phyloP scores from a whole-genome alignment of 495 filamentous ascomycete genomes.

The Darksidea phi region DNA sequence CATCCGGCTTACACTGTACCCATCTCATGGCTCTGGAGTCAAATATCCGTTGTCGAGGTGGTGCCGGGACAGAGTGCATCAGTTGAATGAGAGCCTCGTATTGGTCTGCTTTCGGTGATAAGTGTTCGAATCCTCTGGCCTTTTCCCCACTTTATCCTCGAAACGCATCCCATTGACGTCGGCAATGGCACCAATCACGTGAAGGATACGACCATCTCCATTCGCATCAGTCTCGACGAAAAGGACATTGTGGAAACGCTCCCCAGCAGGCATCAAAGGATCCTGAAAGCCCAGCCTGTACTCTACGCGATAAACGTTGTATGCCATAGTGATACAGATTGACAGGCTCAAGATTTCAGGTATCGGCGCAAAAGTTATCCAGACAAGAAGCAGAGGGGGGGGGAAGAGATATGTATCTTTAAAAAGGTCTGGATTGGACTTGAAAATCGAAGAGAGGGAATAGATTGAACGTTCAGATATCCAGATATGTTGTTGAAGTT shows the following conservation, averaged over 20 bases:
- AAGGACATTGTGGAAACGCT: slow-evolving; percentile 13
- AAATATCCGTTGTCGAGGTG: neutral
- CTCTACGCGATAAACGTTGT: slow-evolving; percentile 13
- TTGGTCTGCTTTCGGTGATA: neutral
- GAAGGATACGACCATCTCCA: slow-evolving; percentile 8
- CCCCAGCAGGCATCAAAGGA: slow-evolving; percentile 8
- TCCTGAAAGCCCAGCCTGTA: slow-evolving; percentile 14
- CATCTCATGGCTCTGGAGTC: too few species aligned
- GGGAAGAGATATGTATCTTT: too few species aligned
- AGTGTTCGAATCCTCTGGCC: slow-evolving; percentile 1
- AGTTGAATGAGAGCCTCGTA: slow-evolving; percentile 2
- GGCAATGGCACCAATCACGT: slow-evolving; percentile 6
- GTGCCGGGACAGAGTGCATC: neutral
- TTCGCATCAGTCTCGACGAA: slow-evolving; percentile 5
- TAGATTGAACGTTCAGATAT: too few species aligned
- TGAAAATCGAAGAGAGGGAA: too few species aligned
- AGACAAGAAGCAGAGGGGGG: too few species aligned
- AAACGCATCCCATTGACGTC: slow-evolving; percentile 12
- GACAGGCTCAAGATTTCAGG: too few species aligned
- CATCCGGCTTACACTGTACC: slow-evolving; percentile 2
- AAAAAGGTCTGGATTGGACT: too few species aligned
- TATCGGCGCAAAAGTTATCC: too few species aligned
- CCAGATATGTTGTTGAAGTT: too few species aligned
- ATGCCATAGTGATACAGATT: neutral
- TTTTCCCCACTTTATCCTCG: neutral